phyloP scores from a whole-genome alignment of 2,329 filamentous ascomycete species.

The Plenodomus biglobosus region DNA sequence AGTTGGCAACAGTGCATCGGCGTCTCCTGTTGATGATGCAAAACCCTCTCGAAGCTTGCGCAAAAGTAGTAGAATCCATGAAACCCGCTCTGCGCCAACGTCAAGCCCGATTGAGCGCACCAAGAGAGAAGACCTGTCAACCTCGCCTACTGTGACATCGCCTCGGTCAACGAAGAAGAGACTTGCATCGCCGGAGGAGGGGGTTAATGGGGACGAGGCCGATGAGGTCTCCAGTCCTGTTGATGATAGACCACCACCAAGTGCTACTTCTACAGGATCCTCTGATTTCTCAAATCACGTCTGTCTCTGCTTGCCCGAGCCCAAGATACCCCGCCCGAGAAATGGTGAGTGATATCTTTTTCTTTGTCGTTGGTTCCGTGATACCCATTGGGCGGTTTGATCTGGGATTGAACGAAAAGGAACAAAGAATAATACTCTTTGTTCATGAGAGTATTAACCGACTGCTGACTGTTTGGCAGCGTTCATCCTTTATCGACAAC shows the following conservation, averaged over 20 bases:
- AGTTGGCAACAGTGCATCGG: conserved; percentile 16
- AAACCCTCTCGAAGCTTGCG: conserved; percentile 26
- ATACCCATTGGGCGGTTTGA: conserved; percentile 11
- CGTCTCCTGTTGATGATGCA: conserved; percentile 23
- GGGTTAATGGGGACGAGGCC: conserved; percentile 8
- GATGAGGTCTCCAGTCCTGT: conserved; percentile 17
- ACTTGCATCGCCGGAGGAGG: conserved; percentile 23
- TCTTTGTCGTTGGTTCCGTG: conserved; percentile 22
- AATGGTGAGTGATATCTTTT: conserved; percentile 60
- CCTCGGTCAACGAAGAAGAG: conserved; percentile 30
- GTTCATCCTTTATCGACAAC: conserved; percentile 96
- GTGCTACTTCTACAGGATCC: conserved; percentile 34
- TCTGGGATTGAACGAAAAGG: conserved; percentile 26
- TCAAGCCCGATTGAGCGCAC: conserved; percentile 16
- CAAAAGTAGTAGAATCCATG: conserved; percentile 34
- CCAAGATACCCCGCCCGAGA: conserved; percentile 69
- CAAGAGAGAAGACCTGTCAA: conserved; percentile 20
- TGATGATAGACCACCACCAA: conserved; percentile 23
- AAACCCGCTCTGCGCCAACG: conserved; percentile 25
- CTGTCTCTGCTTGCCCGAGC: conserved; percentile 70
- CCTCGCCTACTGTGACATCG: conserved; percentile 19
- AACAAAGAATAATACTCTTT: conserved; percentile 37
- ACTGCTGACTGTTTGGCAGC: conserved; percentile 59
- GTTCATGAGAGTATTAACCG: conserved; percentile 26
- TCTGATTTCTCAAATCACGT: conserved; percentile 52